Percentiles rank a stretch among this genome's conserved stretches.
Evolutionary conservation across 176 grass and related monocot genomes (phyloP).

Genomic region (Oryza rufipogon): DNA sequence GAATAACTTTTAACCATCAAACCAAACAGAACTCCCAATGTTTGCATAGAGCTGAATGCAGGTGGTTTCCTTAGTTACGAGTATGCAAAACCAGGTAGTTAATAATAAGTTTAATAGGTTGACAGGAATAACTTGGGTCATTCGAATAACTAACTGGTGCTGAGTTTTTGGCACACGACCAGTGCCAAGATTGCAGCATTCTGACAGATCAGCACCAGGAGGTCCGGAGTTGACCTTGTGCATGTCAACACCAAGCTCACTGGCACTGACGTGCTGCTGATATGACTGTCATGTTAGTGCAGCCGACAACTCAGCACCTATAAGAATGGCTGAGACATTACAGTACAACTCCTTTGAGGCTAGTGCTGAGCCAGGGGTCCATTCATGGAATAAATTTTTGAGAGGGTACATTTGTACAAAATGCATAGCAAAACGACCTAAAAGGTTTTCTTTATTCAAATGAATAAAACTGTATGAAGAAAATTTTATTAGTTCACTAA

Average conservation of each 20-base stretch:
- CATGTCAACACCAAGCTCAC: background rate
- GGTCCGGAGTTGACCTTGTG: background rate
- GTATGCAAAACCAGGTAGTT: background rate
- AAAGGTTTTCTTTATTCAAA: background rate
- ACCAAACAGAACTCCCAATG: slow-evolving; percentile 21
- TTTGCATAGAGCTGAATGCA: background rate
- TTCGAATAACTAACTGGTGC: background rate
- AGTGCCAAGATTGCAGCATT: background rate
- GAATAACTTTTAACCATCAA: background rate
- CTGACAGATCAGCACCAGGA: background rate
- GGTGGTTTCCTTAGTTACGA: background rate
- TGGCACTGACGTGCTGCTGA: background rate
- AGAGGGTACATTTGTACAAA: background rate
- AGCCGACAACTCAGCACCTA: background rate
- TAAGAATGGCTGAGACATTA: background rate
- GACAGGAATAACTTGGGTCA: background rate
- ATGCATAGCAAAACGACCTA: background rate
- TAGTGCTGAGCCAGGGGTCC: background rate
- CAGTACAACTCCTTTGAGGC: background rate
- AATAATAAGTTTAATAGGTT: background rate
- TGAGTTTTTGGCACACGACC: background rate
- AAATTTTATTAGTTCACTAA: background rate
- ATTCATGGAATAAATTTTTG: background rate
- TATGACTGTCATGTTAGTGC: background rate
- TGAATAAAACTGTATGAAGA: background rate